Evolutionary conservation across 164 flowering plant species (phyloP).

Genomic region (Hamamelis virginiana): DNA sequence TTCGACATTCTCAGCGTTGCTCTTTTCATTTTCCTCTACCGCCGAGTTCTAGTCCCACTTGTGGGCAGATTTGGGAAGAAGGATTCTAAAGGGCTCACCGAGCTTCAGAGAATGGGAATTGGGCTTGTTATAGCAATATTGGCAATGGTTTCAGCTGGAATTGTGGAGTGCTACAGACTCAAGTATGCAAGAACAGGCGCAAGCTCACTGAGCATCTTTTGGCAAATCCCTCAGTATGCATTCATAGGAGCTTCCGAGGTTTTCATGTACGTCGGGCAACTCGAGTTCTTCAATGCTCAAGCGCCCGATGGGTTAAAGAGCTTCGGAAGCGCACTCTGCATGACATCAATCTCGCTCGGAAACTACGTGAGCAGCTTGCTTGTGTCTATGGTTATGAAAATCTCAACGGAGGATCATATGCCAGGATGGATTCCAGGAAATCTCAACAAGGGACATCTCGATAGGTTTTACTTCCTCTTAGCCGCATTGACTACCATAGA

Average conservation of each 20-base stretch:
- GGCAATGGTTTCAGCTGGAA: constrained; percentile 85
- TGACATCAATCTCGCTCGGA: constrained; percentile 91
- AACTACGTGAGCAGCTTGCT: constrained; percentile 86
- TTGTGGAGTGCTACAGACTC: constrained; percentile 70
- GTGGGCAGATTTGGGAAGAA: constrained; percentile 44
- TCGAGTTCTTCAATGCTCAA: constrained; percentile 89
- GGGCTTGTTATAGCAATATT: constrained; percentile 74
- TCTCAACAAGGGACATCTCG: constrained; percentile 87
- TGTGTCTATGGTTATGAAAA: constrained; percentile 74
- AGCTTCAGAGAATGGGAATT: constrained; percentile 91
- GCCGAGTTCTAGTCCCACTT: constrained; percentile 66
- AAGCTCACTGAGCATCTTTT: constrained; percentile 80
- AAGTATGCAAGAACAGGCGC: constrained; percentile 58
- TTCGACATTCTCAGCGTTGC: constrained; percentile 90
- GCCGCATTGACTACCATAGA: constrained; percentile 64
- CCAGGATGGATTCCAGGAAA: constrained; percentile 96
- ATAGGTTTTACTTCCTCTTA: constrained; percentile 78
- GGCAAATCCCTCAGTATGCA: constrained; percentile 92
- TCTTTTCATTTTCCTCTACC: constrained; percentile 63
- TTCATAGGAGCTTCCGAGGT: constrained; percentile 90
- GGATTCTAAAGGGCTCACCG: constrained; percentile 53
- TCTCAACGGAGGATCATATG: constrained; percentile 57
- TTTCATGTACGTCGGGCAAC: constrained; percentile 90
- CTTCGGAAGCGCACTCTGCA: constrained; percentile 92
- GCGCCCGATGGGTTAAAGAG: constrained; percentile 90